Percentiles rank a stretch among this genome's conserved stretches.
These are phyloP conservation scores for Penicillium cinerascens DNA, from an alignment of 495 filamentous ascomycete genomes.

Conservation along the genomic window DNA sequence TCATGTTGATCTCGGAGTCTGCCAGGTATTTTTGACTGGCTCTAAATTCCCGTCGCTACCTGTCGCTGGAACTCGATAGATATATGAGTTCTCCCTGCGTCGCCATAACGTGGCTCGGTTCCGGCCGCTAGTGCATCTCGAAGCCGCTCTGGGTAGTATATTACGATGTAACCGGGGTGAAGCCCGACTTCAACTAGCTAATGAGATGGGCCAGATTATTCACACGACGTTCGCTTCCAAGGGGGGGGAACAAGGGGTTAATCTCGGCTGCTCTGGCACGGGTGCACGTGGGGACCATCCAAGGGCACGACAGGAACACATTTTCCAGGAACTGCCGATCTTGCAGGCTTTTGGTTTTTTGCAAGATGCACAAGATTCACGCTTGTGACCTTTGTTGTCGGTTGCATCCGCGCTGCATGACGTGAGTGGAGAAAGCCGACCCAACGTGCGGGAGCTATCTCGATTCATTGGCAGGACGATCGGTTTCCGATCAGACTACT, in stretches of 20 bases:
- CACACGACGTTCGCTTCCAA: too few species aligned
- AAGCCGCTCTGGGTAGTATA: background rate
- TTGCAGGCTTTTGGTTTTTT: background rate
- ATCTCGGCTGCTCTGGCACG: background rate
- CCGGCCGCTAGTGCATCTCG: background rate
- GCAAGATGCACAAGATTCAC: background rate
- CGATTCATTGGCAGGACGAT: background rate
- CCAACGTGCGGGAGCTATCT: background rate
- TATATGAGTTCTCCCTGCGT: background rate
- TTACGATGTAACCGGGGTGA: background rate
- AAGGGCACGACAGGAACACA: background rate
- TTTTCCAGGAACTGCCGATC: background rate
- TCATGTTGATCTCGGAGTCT: conserved; percentile 5
- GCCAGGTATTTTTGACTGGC: background rate
- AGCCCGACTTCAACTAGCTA: background rate
- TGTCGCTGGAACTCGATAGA: background rate
- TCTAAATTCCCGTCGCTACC: background rate
- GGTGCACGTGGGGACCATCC: background rate
- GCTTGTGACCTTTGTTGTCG: background rate
- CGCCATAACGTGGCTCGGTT: background rate
- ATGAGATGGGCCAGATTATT: background rate
- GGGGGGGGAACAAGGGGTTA: background rate
- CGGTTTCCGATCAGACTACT: background rate
- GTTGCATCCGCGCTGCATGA: background rate
- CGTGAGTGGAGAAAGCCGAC: background rate